Base-by-base conservation (phyloP, 768 basidiomycete genomes). In the Phlebiopsis flavidoalba region DNA sequence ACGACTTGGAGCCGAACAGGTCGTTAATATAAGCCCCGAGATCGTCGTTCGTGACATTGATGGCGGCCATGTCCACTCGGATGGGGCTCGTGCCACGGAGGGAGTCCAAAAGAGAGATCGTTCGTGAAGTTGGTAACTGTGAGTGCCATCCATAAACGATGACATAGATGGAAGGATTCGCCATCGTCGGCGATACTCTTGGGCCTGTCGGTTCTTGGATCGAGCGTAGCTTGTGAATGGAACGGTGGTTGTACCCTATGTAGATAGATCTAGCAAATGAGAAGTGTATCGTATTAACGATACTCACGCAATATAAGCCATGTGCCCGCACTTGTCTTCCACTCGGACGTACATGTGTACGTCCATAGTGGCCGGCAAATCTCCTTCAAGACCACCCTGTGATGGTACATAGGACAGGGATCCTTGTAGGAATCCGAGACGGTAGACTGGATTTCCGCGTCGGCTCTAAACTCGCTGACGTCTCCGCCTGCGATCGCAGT, bases 401-500 rank as follows among this genome's bases (percentile, higher is more conserved):
- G 53, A 21, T 64, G 63, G 21, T 50, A 14, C 36, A 53, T 6
- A n/a, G 33, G 35, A n/a, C 33, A 33, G 31, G 31, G n/a, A 1
- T 53, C 8, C 52, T 17, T 21, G 8, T 31, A 36, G 17, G 21
- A 7, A 15, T 17, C 31, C 17, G 33, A 3, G 14, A 33, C 7
- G 33, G 50, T 53, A 17, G 10, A 33, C 24, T 59, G 58, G 8
- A 12, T 15, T 5, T n/a, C 22, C 37, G 50, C 36, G 12, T 40
- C 24, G 36, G 22, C 10, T 43, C n/a, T 43, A 8, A 17, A 43
- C 10, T 43, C 12, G 17, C 31, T 11, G 21, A 64, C 57, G 37
- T 64, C 63, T 8, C 63, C 63, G 12, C 59, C 63, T 21, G 60
- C 54, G 47, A 64, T 21, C 26, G 60, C 22, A 1, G 59, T 58